Conservation (phyloP, 2,329 filamentous ascomycete genomes). For the Diaporthe ampelina region DNA sequence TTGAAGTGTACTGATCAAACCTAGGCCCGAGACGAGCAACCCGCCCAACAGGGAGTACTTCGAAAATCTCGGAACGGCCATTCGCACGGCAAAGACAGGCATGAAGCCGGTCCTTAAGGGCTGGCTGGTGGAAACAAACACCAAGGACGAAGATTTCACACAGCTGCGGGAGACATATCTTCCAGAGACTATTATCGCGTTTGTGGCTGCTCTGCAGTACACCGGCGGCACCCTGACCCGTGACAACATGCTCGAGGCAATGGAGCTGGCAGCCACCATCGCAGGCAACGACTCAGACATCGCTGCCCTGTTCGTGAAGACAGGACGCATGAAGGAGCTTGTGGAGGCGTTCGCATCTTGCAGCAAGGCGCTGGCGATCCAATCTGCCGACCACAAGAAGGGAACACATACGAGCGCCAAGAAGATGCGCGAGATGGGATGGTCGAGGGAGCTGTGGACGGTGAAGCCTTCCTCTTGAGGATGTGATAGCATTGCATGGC, state of each 20-base stretch:
- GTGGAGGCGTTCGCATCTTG: constrained; percentile 82
- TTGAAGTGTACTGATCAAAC: constrained; percentile 47
- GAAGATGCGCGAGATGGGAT: constrained; percentile 73
- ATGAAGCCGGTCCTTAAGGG: constrained; percentile 74
- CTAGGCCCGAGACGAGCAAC: constrained; percentile 50
- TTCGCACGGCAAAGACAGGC: constrained; percentile 67
- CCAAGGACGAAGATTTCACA: constrained; percentile 72
- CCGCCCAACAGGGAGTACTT: constrained; percentile 64
- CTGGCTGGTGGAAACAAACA: constrained; percentile 70
- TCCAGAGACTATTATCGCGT: constrained; percentile 87
- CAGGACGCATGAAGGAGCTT: constrained; percentile 80
- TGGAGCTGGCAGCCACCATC: constrained; percentile 85
- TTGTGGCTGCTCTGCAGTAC: constrained; percentile 84
- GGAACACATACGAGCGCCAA: constrained; percentile 64
- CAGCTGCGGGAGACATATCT: constrained; percentile 83
- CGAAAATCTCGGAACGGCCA: constrained; percentile 64
- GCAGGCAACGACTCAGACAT: constrained; percentile 79
- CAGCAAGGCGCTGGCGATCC: constrained; percentile 78
- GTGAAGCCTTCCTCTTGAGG: constrained; percentile 57
- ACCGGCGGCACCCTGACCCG: constrained; percentile 81
- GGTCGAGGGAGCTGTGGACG: constrained; percentile 74
- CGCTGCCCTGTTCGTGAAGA: constrained; percentile 73
- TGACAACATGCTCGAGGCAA: constrained; percentile 83
- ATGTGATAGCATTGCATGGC: constrained; percentile 20
- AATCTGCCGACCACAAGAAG: constrained; percentile 66